phyloP scores from a whole-genome alignment of 805 yeast species.

The Myxozyma mucilagina region DNA sequence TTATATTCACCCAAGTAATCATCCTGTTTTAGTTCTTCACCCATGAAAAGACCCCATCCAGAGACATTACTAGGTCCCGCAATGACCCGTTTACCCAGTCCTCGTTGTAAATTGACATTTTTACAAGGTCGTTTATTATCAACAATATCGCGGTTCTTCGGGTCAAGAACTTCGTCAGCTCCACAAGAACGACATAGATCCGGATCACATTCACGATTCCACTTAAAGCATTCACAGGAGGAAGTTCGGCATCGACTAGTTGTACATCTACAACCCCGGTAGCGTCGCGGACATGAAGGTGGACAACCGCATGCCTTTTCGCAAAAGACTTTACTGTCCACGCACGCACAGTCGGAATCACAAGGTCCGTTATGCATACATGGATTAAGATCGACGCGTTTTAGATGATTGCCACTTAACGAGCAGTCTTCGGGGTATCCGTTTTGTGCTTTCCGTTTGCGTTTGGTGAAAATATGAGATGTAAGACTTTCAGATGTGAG shows the following conservation, averaged over 20 bases:
- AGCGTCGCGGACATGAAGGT: slow-evolving; percentile 21
- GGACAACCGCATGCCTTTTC: slow-evolving; percentile 28
- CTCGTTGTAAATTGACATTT: slow-evolving; percentile 26
- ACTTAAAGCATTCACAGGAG: slow-evolving; percentile 29
- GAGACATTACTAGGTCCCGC: slow-evolving; percentile 24
- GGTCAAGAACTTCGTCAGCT: slow-evolving; percentile 28
- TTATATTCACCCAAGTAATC: slow-evolving; percentile 29
- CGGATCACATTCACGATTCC: slow-evolving; percentile 32
- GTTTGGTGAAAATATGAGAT: slow-evolving; percentile 7
- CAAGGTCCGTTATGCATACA: slow-evolving; percentile 30
- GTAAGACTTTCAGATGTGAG: not conserved
- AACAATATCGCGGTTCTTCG: slow-evolving; percentile 24
- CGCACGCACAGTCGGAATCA: slow-evolving; percentile 25
- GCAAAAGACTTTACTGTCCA: slow-evolving; percentile 21
- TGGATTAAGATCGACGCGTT: slow-evolving; percentile 25
- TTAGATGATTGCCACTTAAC: slow-evolving; percentile 26
- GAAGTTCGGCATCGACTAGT: slow-evolving; percentile 25
- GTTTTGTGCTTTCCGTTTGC: slow-evolving; percentile 25
- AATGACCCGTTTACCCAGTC: slow-evolving; percentile 22
- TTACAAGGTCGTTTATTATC: slow-evolving; percentile 23
- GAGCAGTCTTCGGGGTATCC: slow-evolving; percentile 29
- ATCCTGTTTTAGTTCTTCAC: slow-evolving; percentile 28
- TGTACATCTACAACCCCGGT: slow-evolving; percentile 29
- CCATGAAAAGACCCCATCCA: slow-evolving; percentile 30
- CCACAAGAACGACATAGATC: slow-evolving; percentile 29